Evolutionary conservation across 768 basidiomycete genomes (phyloP), one percentile per base, ranked within the genome.

Genomic region (Podaxis carcinomalis): DNA sequence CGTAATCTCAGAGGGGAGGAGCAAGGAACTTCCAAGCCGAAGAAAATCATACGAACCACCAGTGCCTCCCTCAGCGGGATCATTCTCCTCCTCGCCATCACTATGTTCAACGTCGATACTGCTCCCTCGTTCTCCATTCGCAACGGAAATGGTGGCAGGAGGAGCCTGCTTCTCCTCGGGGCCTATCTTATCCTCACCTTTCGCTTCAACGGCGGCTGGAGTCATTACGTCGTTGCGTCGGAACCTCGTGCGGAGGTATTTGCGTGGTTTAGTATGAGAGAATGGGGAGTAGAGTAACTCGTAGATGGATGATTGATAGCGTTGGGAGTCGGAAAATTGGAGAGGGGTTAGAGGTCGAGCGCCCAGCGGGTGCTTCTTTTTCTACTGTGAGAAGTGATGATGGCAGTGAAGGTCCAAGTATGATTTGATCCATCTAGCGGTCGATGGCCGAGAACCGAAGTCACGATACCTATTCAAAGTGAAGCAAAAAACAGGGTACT

Each of bases 31-130:
- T 56, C 63, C 53, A 27, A 42, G 53, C 6, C 21, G 23, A 25
- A 23, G 36, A 51, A 32, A 52, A 28, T 37, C 44, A 21, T 59
- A 63, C 56, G 46, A 52, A 59, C 65, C 68, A 28, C 52, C 65
- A 36, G 68, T 67, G 21, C 59, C 68, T 21, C 37, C 66, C 47
- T 40, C 68, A 16, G 68, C 68, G 5, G 68, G 66, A 36, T 69
- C 72, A 25, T 61, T 51, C 27, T 66, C 72, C 19, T 70, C 70
- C 4, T 68, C 52, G 14, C 62, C 62, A 5, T 47, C 67, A 21
- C 64, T 63, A 21, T 67, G 67, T 6, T 67, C 69, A 7, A 37
- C 50, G n/a, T 66, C 67, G 11, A 65, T 36, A 9, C 28, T 44
- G n/a, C 25, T 56, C 14, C 57, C 53, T 7, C 51, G 49, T 25